A percentile compares a stretch with the other conserved stretches of the same genome.
These are phyloP conservation scores for Teunomyces panamensis DNA, from an alignment of 805 yeast species.

Conservation along the genomic window DNA sequence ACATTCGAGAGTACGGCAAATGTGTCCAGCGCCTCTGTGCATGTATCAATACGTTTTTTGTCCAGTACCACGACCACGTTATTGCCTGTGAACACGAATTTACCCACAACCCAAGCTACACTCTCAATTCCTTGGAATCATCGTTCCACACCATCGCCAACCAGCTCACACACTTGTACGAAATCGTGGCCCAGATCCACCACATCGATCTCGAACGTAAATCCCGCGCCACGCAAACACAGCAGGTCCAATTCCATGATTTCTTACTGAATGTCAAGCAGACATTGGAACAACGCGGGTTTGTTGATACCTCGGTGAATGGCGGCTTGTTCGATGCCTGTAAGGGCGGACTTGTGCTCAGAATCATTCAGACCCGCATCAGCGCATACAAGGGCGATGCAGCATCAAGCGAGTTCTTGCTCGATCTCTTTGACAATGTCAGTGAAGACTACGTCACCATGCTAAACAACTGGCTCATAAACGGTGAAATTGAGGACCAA, in stretches of 20 bases:
- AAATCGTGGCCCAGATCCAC: conserved; percentile 52
- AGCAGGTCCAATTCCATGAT: conserved; percentile 23
- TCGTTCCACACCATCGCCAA: conserved; percentile 24
- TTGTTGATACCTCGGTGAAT: conserved; percentile 52
- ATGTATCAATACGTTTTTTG: conserved; percentile 40
- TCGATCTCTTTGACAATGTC: conserved; percentile 51
- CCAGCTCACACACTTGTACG: conserved; percentile 53
- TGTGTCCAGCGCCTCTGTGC: conserved; percentile 71
- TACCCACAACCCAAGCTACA: conserved; percentile 46
- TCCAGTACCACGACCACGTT: conserved; percentile 26
- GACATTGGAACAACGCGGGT: conserved; percentile 42
- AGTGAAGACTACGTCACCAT: conserved; percentile 62
- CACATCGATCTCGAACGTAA: conserved; percentile 40
- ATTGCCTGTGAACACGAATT: conserved; percentile 54
- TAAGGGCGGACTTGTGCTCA: conserved; percentile 76
- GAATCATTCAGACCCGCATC: conserved; percentile 57
- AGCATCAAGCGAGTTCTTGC: conserved; percentile 50
- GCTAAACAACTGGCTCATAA: conserved; percentile 75
- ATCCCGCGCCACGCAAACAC: conserved; percentile 15
- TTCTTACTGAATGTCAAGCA: conserved; percentile 37
- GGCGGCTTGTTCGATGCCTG: conserved; percentile 48
- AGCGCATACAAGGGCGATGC: conserved; percentile 65
- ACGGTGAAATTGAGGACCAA: conserved; percentile 75
- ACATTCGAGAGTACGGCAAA: conserved; percentile 57
- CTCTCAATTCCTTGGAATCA: conserved; percentile 56